Conservation (phyloP, 257 asterid species). For the Orobanche coerulescens region DNA sequence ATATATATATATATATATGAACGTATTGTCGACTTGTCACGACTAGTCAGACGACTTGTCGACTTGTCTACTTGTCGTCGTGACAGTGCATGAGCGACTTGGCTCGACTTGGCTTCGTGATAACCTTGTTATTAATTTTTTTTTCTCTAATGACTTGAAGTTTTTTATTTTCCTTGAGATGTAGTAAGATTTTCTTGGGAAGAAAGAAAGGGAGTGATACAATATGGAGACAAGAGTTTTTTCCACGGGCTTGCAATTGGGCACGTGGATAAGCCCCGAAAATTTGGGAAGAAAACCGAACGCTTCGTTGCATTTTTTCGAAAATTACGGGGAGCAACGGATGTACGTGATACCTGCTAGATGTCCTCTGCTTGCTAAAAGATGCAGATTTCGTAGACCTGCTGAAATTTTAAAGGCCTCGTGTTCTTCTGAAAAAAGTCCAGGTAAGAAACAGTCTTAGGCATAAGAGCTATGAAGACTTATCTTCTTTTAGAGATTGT, state of each 20-base stretch:
- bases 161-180: conserved; percentile 1
- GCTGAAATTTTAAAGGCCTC: conserved; percentile 37
- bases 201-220: conserved; percentile 13
- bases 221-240: conserved; percentile 55
- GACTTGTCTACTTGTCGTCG: no score
- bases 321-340: conserved; percentile 23
- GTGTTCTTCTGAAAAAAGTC: conserved; percentile 48
- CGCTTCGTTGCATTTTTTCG: conserved; percentile 31
- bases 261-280: conserved; percentile 32
- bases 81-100: no score
- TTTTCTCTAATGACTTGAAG: background rate
- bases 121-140: no score
- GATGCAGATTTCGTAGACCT: conserved; percentile 22
- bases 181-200: background rate
- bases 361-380: conserved; percentile 26
- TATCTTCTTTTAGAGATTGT: background rate
- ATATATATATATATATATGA: no score
- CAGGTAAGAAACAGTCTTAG: conserved; percentile 34
- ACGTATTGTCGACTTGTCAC: no score
- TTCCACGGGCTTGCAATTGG: conserved; percentile 35
- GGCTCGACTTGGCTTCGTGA: no score
- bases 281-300: conserved; percentile 31
- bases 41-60: no score
- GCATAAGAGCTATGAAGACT: background rate
- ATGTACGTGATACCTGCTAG: conserved; percentile 26